These are phyloP conservation scores for Pythium apleroticum DNA, from an alignment of 352 stramenopile species.

Conservation along the genomic window DNA sequence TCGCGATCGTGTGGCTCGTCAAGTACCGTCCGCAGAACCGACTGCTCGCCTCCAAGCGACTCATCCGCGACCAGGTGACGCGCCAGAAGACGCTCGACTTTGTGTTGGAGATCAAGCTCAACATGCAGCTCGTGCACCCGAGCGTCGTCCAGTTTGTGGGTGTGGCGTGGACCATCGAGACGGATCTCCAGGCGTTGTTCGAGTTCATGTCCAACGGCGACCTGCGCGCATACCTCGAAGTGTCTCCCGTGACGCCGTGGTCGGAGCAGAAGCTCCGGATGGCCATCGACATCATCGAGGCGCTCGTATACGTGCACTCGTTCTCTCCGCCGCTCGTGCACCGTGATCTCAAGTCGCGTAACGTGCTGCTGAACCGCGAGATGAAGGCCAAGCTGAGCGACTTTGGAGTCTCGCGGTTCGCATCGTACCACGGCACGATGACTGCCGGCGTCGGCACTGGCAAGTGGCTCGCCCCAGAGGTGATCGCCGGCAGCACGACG, in stretches of 20 bases:
- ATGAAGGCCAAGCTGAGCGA: slow-evolving; percentile 29
- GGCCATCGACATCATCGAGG: slow-evolving; percentile 47
- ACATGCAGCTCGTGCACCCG: slow-evolving; percentile 54
- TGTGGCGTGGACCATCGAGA: slow-evolving; percentile 61
- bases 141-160: slow-evolving; percentile 68
- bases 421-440: slow-evolving; percentile 20
- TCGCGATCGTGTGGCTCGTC: slow-evolving; percentile 48
- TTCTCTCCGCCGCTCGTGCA: slow-evolving; percentile 44
- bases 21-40: slow-evolving; percentile 36
- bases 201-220: slow-evolving; percentile 69
- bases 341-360: slow-evolving; percentile 44
- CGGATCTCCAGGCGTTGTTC: slow-evolving; percentile 58
- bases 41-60: slow-evolving; percentile 49
- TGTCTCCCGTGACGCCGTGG: slow-evolving; percentile 14
- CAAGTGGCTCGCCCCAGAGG: slow-evolving; percentile 46
- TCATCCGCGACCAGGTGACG: slow-evolving; percentile 46
- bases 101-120: slow-evolving; percentile 73
- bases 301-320: slow-evolving; percentile 49
- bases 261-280: slow-evolving; percentile 32
- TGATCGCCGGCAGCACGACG: slow-evolving; percentile 33
- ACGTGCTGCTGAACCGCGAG: slow-evolving; percentile 37
- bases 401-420: slow-evolving; percentile 24
- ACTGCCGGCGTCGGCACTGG: slow-evolving; percentile 22
- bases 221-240: slow-evolving; percentile 46
- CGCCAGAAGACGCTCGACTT: slow-evolving; percentile 49